Evolutionary conservation across 805 yeast genomes (phyloP), one percentile per base, ranked within the genome.

Genomic region (Ogataea glucozyma): DNA sequence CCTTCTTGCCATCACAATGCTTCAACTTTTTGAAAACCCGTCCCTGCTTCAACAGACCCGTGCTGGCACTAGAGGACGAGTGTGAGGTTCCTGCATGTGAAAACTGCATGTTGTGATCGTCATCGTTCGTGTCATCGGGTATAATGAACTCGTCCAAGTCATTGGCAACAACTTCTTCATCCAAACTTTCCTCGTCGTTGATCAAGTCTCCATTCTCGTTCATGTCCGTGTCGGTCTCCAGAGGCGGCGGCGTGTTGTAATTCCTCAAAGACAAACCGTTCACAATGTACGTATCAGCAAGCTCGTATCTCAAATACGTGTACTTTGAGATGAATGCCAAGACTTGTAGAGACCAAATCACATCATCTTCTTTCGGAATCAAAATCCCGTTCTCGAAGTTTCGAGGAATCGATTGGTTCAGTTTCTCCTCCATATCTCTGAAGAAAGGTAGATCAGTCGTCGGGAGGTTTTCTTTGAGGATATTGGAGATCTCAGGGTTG

Each of bases 301-400:
- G 69, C 36, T 73, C 73, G 27, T 80, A 83, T 56, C 90, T 85
- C 61, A 90, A 69, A 48, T 79, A 76, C 0, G 97, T 83, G 57
- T 93, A 91, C 64, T 91, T 91, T 4, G 97, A 89, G 31, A 90
- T 87, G 63, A 89, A 91, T 11, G 98, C 98, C 38, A 93, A 65
- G 16, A 93, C 72, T 63, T 91, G 98, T 41, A 91, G 70, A 4
- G 96, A 85, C 96, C 97, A 89, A 26, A 88, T 82, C 13, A 91
- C 87, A 59, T 91, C 99, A 60, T 91, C 97, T 49, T 87, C 95
- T 43, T 88, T 77, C 1, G 97, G 97, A 5, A 89, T 76, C n/a
- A 90, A 73, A 17, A 82, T 79, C 1, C 96, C 95, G 31, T 84
- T 66, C 35, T 70, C 63, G 54, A 81, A 81, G 18, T 65, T 64